phyloP scores from a whole-genome alignment of 2,329 filamentous ascomycete genomes.

The Aspergillus hortae region DNA sequence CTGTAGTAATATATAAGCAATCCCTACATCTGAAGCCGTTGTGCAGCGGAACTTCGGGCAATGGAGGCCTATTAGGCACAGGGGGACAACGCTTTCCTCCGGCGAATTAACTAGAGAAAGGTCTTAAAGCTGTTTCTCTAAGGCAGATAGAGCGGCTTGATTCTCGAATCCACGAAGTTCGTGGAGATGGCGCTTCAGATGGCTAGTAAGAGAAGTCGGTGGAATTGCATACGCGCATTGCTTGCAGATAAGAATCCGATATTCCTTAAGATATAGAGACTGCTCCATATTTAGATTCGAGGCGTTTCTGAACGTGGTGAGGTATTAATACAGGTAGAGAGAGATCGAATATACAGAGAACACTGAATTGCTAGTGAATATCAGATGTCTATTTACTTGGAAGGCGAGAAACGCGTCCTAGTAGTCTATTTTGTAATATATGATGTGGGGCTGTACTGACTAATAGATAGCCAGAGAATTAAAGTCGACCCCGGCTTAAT shows the following conservation, averaged over 20 bases:
- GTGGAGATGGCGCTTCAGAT: not conserved
- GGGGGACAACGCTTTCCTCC: not conserved
- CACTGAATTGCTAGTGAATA: too few relatives aligned
- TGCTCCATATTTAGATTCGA: not conserved
- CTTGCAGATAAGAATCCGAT: not conserved
- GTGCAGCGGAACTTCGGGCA: too few relatives aligned
- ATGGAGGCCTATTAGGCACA: too few relatives aligned
- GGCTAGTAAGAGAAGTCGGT: not conserved
- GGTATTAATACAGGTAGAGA: not conserved
- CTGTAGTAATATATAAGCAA: too few relatives aligned
- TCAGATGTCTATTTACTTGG: too few relatives aligned
- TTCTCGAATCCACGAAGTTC: not conserved
- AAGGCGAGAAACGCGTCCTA: too few relatives aligned
- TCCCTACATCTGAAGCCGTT: too few relatives aligned
- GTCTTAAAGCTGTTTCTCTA: not conserved
- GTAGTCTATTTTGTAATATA: too few relatives aligned
- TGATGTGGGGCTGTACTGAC: too few relatives aligned
- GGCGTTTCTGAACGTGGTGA: not conserved
- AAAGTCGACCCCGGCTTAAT: too few relatives aligned
- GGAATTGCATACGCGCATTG: not conserved
- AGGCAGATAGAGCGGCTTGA: not conserved
- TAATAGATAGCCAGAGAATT: too few relatives aligned
- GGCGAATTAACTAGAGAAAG: not conserved
- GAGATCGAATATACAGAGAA: too few relatives aligned
- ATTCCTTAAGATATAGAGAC: not conserved